Conservation (phyloP, 2,329 filamentous ascomycete genomes). For the Pseudogymnoascus sp. region DNA sequence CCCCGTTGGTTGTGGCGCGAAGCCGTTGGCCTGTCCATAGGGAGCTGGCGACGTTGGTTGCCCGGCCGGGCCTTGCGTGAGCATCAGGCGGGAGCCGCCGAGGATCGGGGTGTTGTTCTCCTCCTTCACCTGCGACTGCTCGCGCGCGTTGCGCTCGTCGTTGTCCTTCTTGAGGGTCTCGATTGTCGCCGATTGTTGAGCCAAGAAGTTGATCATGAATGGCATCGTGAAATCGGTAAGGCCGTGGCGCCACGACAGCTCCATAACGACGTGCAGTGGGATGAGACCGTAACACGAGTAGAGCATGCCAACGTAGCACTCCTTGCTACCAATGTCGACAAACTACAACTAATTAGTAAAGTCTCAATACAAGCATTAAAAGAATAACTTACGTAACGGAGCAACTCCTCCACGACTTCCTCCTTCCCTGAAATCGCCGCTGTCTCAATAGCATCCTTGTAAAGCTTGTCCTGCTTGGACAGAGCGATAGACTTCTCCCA, state of each 20-base stretch:
- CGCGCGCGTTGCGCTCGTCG: conserved; percentile 78
- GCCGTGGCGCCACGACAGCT: conserved; percentile 93
- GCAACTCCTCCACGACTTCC: conserved; percentile 88
- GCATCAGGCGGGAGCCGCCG: conserved; percentile 81
- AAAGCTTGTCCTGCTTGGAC: conserved; percentile 98
- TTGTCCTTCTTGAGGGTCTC: conserved; percentile 87
- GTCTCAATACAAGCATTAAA: conserved; percentile 15
- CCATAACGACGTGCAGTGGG: conserved; percentile 82
- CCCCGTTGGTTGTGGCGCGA: conserved; percentile 80
- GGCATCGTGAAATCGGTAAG: conserved; percentile 98
- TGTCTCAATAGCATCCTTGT: conserved; percentile 99
- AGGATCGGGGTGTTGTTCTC: conserved; percentile 93
- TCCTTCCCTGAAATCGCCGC: conserved; percentile 83
- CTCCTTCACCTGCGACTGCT: conserved; percentile 66
- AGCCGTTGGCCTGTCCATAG: conserved; percentile 76
- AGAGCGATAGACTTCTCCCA: conserved; percentile 98
- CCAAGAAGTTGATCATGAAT: conserved; percentile 98
- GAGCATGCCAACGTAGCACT: conserved; percentile 99
- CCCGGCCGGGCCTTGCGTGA: conserved; percentile 73
- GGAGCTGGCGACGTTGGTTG: conserved; percentile 53
- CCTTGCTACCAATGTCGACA: conserved; percentile 95
- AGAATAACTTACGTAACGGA: conserved; percentile 78
- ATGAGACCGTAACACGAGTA: conserved; percentile 98
- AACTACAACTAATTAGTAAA: conserved; percentile 54
- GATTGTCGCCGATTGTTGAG: conserved; percentile 82